phyloP scores from a whole-genome alignment of 2,329 filamentous ascomycete genomes.

The Plenodomus tracheiphilus region DNA sequence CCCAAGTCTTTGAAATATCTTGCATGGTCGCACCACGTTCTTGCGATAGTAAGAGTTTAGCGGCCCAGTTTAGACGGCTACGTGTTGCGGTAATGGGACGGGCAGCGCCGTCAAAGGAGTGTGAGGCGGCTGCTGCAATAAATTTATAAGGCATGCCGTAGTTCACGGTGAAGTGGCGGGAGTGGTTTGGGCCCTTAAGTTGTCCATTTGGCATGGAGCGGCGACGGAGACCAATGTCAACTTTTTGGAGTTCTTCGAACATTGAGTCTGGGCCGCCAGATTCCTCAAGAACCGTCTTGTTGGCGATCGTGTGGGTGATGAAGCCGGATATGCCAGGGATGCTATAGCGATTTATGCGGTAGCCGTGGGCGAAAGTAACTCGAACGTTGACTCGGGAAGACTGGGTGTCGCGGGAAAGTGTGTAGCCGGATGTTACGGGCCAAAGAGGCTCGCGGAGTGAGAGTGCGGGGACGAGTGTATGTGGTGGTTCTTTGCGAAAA shows the following conservation, averaged over 20 bases:
- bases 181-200: slow-evolving; percentile 52
- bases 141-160: slow-evolving; percentile 70
- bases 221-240: slow-evolving; percentile 43
- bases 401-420: slow-evolving; percentile 32
- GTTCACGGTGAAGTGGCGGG: slow-evolving; percentile 59
- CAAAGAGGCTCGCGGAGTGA: slow-evolving; percentile 41
- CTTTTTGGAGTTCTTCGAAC: slow-evolving; percentile 53
- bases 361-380: slow-evolving; percentile 44
- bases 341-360: slow-evolving; percentile 50
- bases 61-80: slow-evolving; percentile 60
- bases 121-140: slow-evolving; percentile 54
- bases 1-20: slow-evolving; percentile 9
- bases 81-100: slow-evolving; percentile 55
- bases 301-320: slow-evolving; percentile 62
- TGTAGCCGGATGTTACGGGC: slow-evolving; percentile 41
- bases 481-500: slow-evolving; percentile 48
- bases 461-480: slow-evolving; percentile 31
- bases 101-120: slow-evolving; percentile 32
- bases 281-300: slow-evolving; percentile 55
- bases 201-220: slow-evolving; percentile 13
- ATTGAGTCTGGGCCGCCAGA: slow-evolving; percentile 63
- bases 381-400: slow-evolving; percentile 36
- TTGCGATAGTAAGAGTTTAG: slow-evolving; percentile 46
- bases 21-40: slow-evolving; percentile 11
- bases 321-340: slow-evolving; percentile 52